Base-by-base conservation (phyloP, 306 rosid species). In the Carpinus fangiana region DNA sequence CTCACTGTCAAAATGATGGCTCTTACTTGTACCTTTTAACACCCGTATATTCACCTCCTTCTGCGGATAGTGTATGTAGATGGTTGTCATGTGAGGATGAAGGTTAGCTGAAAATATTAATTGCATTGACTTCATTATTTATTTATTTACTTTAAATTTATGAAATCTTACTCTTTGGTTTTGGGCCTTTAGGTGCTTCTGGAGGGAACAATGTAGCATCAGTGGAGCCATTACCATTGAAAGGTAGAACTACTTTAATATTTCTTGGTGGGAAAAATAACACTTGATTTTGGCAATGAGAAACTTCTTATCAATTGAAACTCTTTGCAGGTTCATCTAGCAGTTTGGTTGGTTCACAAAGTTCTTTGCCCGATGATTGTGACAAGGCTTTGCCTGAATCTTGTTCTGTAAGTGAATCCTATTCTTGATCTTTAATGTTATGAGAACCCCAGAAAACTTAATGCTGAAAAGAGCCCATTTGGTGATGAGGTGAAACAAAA, bases 1-100 rank as follows among this genome's bases (percentile, higher is more conserved):
- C 86, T 76, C 90, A 85, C 90, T 92, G 81, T 86, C 90, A 84
- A 88, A 90, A 91, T 77, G 97, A 94, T 86, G 98, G 97, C 76
- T 88, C 94, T 73, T 73, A 23, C 84, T 79, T 89, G 53, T 90
- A 87, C 83, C 70, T 92, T 67, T 81, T 94, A 77, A 89, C 93
- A 60, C 93, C 97, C 56, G 84, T 82, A 69, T 76, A 82, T 73
- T 83, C 89, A 80, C 98, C 98, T 72, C 98, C 98, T 82, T 62
- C 97, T 20, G 82, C 69, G 18, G 64, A 68, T 65, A 80, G 88
- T 82, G 97, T 94, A 51, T 73, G 12, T 28, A 78, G 86, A 85
- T 94, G 98, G 98, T 85, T 94, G 78, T 82, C 74, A 69, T 73
- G 71, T 83, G 84, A 73, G 52, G 88, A 88, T 56, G 83, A 82